These are phyloP conservation scores for Tetrahymena thermophila DNA, from an alignment of 73 alveolate genomes.

Conservation along the genomic window DNA sequence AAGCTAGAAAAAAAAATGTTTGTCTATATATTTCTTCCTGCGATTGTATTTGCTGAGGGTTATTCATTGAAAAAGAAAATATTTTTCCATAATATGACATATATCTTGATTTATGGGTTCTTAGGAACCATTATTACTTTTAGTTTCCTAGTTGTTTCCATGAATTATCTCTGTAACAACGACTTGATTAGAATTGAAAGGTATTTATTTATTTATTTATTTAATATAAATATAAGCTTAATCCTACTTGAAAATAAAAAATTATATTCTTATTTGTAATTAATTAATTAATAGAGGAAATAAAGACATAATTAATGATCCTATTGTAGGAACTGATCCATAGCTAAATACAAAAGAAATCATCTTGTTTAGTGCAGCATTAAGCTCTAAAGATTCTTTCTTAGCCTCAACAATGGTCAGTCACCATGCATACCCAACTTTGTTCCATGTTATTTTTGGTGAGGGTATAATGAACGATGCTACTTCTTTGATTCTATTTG, in stretches of 20 bases:
- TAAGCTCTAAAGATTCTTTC: constrained; percentile 75
- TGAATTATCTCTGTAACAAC: background rate
- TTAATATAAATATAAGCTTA: too few species aligned
- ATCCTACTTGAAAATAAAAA: too few species aligned
- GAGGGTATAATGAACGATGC: constrained; percentile 90
- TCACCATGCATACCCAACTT: constrained; percentile 63
- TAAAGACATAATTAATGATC: background rate
- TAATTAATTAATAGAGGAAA: background rate
- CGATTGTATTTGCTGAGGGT: constrained; percentile 83
- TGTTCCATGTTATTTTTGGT: constrained; percentile 72
- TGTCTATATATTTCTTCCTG: constrained; percentile 79
- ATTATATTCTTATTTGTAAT: too few species aligned
- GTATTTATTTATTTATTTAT: background rate
- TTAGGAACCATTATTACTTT: constrained; percentile 79
- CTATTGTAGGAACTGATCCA: background rate
- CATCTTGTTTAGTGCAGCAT: constrained; percentile 57
- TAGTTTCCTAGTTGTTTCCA: constrained; percentile 47
- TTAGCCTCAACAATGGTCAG: constrained; percentile 71
- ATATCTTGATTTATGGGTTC: constrained; percentile 78
- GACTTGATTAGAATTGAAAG: background rate
- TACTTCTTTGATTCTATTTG: constrained; percentile 72
- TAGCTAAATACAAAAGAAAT: constrained; percentile 36
- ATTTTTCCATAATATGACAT: constrained; percentile 74
- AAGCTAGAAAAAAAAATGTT: constrained; percentile 43
- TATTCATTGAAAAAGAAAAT: constrained; percentile 76